Evolutionary conservation across 129 eudicot genomes (phyloP).

Genomic region (Lonicera japonica): DNA sequence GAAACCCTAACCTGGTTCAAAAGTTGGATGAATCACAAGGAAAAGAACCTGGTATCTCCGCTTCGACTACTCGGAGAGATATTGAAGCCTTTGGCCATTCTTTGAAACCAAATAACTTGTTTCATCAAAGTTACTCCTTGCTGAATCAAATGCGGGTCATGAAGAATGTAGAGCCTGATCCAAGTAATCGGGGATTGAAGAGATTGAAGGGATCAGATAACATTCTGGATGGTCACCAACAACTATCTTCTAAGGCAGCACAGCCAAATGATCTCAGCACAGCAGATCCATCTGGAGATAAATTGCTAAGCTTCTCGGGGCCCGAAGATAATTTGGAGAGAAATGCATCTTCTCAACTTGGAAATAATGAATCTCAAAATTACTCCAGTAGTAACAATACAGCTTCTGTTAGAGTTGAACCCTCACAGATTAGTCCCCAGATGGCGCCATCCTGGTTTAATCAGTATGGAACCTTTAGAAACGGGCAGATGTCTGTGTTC

Average conservation of each 20-base stretch:
- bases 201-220: slow-evolving; percentile 49
- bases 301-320: slow-evolving; percentile 28
- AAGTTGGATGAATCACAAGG: slow-evolving; percentile 35
- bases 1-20: slow-evolving; percentile 24
- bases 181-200: slow-evolving; percentile 42
- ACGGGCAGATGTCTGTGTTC: slow-evolving; percentile 46
- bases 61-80: slow-evolving; percentile 51
- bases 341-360: slow-evolving; percentile 36
- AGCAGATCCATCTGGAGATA: slow-evolving; percentile 30
- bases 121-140: slow-evolving; percentile 41
- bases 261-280: slow-evolving; percentile 25
- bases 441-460: slow-evolving; percentile 92
- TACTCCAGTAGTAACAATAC: slow-evolving; percentile 15
- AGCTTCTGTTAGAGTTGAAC: slow-evolving; percentile 33
- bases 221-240: slow-evolving; percentile 26
- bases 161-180: slow-evolving; percentile 47
- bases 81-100: slow-evolving; percentile 86
- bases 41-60: slow-evolving; percentile 39
- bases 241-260: slow-evolving; percentile 14
- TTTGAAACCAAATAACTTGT: slow-evolving; percentile 47
- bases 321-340: slow-evolving; percentile 20
- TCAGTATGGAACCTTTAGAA: slow-evolving; percentile 55
- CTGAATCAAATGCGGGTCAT: slow-evolving; percentile 58
- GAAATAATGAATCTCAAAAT: slow-evolving; percentile 30
- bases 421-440: slow-evolving; percentile 55